A percentile compares a stretch with the other conserved stretches of the same genome.
Conservation (phyloP, 495 filamentous ascomycete genomes). For the Cenococcum geophilum region DNA sequence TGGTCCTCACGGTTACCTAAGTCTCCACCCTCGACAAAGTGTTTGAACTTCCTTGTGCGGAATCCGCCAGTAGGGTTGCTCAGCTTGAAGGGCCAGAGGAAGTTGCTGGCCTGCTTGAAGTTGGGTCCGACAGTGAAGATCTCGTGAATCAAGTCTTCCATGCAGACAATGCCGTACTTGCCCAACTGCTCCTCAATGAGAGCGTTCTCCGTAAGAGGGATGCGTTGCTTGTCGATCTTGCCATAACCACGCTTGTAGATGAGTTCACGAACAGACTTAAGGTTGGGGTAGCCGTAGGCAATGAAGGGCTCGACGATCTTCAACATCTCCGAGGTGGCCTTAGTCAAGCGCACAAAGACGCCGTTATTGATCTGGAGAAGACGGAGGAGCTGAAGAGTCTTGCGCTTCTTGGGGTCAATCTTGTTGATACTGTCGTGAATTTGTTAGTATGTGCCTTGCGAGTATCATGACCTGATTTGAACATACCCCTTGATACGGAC, state of each 20-base stretch:
- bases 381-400: conserved; percentile 98
- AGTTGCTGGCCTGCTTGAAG: conserved; percentile 99
- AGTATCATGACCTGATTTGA: conserved; percentile 6
- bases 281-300: conserved; percentile 98
- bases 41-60: conserved; percentile 93
- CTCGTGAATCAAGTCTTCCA: conserved; percentile 99
- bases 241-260: conserved; percentile 99
- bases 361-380: conserved; percentile 99
- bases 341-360: conserved; percentile 94
- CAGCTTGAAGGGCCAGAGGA: conserved; percentile 99
- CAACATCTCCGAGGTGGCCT: conserved; percentile 97
- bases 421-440: conserved; percentile 82
- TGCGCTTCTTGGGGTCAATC: conserved; percentile 99
- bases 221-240: conserved; percentile 94
- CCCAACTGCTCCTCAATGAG: conserved; percentile 94
- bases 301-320: conserved; percentile 95
- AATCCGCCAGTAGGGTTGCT: conserved; percentile 96
- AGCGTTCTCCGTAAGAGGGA: conserved; percentile 93
- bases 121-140: conserved; percentile 91
- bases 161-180: conserved; percentile 98
- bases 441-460: conserved; percentile 14
- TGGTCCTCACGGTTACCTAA: conserved; percentile 97
- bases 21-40: conserved; percentile 99
- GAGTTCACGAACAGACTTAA: conserved; percentile 97
- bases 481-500: conserved; percentile 86